These are phyloP conservation scores for Casaregolazyma lundiana DNA, from an alignment of 1,139 yeast genomes.

Conservation along the genomic window DNA sequence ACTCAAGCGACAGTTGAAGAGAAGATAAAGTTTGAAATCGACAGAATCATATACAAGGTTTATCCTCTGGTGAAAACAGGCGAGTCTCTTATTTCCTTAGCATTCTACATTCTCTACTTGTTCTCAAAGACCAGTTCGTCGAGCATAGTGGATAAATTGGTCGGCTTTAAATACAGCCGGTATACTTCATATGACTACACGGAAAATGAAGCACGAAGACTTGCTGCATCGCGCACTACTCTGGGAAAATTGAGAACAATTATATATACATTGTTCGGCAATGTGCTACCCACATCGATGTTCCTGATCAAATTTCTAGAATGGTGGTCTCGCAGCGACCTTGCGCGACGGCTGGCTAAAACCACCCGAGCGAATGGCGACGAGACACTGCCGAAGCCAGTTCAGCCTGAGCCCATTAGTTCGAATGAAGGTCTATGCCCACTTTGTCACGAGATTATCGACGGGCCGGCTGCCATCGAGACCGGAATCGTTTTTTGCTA, in stretches of 20 bases:
- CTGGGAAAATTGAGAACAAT: conserved; percentile 37
- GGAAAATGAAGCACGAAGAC: conserved; percentile 32
- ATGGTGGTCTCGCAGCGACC: conserved; percentile 89
- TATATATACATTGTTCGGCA: conserved; percentile 25
- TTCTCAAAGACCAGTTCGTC: conserved; percentile 67
- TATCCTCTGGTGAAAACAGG: conserved; percentile 59
- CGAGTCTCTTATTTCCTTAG: conserved; percentile 49
- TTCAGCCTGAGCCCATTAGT: conserved; percentile 18
- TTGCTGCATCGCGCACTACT: conserved; percentile 21
- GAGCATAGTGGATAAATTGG: conserved; percentile 55
- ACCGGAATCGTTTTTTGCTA: conserved; percentile 91
- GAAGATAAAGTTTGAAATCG: conserved; percentile 30
- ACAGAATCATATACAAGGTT: conserved; percentile 47
- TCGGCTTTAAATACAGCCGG: conserved; percentile 67
- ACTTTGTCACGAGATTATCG: conserved; percentile 41
- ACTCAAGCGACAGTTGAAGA: conserved; percentile 11
- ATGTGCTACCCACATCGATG: conserved; percentile 75
- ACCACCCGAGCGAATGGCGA: conserved; percentile 43
- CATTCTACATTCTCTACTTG: conserved; percentile 59
- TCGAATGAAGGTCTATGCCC: conserved; percentile 7
- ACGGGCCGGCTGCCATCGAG: conserved; percentile 82
- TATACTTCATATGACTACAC: conserved; percentile 58
- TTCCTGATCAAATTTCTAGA: conserved; percentile 82
- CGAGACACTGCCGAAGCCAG: conserved; percentile 52
- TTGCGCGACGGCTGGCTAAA: conserved; percentile 58